A percentile compares a stretch with the other conserved stretches of the same genome.
Evolutionary conservation across 768 basidiomycete genomes (phyloP).

Genomic region (Imleria badia): DNA sequence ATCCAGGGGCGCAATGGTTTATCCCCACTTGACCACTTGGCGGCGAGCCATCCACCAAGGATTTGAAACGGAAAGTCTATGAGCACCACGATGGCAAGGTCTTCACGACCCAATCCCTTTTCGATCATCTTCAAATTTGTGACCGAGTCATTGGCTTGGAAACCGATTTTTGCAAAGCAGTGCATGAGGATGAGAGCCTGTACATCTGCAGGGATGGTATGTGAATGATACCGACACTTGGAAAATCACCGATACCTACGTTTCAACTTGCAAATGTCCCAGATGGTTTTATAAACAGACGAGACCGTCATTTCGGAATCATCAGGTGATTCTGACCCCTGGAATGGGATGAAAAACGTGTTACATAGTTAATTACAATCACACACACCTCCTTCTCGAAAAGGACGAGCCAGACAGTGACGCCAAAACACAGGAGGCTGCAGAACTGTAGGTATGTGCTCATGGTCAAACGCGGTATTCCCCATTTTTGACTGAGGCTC

Average conservation of each 20-base stretch:
- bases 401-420: conserved; percentile 86
- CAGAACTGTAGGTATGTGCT: conserved; percentile 85
- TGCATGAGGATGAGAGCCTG: conserved; percentile 86
- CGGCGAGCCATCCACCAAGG: conserved; percentile 89
- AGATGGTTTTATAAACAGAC: conserved; percentile 91
- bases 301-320: conserved; percentile 88
- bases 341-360: conserved; percentile 1
- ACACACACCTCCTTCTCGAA: conserved; percentile 83
- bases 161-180: conserved; percentile 90
- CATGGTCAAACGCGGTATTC: conserved; percentile 68
- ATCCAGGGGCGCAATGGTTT: conserved; percentile 86
- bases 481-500: conserved; percentile 63
- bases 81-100: conserved; percentile 91
- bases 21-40: conserved; percentile 84
- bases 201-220: conserved; percentile 58
- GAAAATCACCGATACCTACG: conserved; percentile 48
- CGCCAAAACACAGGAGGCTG: conserved; percentile 72
- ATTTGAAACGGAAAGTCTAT: conserved; percentile 99
- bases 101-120: conserved; percentile 94
- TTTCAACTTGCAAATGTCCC: conserved; percentile 86
- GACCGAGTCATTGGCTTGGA: conserved; percentile 90
- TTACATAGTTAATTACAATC: background rate
- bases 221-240: background rate
- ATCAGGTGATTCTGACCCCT: conserved; percentile 75
- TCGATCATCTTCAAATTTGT: conserved; percentile 94